Base-by-base conservation (phyloP, 2,329 filamentous ascomycete species). In the Thielaviopsis musarum region DNA sequence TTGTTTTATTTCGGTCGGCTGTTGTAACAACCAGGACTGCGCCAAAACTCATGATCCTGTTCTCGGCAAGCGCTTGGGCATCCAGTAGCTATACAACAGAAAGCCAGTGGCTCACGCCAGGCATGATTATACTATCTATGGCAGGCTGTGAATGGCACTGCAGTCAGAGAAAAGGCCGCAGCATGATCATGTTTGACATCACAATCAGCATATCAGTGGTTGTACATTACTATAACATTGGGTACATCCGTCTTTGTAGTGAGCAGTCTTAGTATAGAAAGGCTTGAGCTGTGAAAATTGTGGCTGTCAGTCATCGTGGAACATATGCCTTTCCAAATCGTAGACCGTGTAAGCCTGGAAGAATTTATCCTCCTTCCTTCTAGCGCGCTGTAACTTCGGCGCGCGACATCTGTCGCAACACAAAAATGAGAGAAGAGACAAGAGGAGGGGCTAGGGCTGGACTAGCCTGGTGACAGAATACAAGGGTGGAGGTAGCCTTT, bases 271-370 rank as follows among this genome's bases (percentile, higher is more conserved):
- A 3, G 30, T 34, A 34, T 38, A 15, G 34, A 15, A 38, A 38
- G 9, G 34, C 34, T 38, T 12, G 4, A 45, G 38, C 3, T n/a
- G 38, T 17, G 38, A 45, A 26, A 6, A 1, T n/a, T 17, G 54
- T 62, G 61, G 64, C 54, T 60, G 57, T 61, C 62, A 64, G 64
- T 64, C 62, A 66, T 10, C 30, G 4, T 10, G 59, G 58, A 62
- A 62, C 59, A 62, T 58, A 58, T 63, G 57, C 52, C 45, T 49
- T 34, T 34, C 26, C 26, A 3, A 21, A 17, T 52, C 10, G 17
- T 10, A 12, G 49, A n/a, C n/a, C n/a, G n/a, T n/a, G n/a, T n/a
- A n/a, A n/a, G n/a, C n/a, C n/a, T n/a, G n/a, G n/a, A n/a, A n/a
- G n/a, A n/a, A n/a, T n/a, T n/a, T n/a, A n/a, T n/a, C n/a, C n/a